These are phyloP conservation scores for Exophiala oligosperma DNA, from an alignment of 2,329 filamentous ascomycete species.

Conservation along the genomic window DNA sequence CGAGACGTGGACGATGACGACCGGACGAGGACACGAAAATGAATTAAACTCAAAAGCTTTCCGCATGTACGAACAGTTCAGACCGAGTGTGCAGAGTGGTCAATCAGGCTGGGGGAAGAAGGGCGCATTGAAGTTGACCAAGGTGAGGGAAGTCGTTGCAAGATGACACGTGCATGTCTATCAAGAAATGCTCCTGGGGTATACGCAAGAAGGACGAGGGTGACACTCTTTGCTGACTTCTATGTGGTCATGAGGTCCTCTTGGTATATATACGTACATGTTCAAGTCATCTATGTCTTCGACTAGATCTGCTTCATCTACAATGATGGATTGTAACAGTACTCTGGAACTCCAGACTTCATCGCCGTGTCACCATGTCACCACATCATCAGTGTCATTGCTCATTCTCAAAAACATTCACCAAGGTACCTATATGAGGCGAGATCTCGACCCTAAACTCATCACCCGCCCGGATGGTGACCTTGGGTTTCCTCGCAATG, in stretches of 20 bases:
- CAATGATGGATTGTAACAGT: background rate
- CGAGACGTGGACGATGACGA: constrained; percentile 2
- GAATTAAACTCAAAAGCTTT: constrained; percentile 77
- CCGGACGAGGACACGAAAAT: constrained; percentile 31
- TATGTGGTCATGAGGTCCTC: too few relatives aligned
- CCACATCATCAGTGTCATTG: background rate
- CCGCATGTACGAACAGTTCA: constrained; percentile 77
- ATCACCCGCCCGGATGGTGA: constrained; percentile 40
- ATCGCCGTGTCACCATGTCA: background rate
- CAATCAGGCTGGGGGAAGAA: constrained; percentile 86
- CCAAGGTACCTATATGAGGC: constrained; percentile 51
- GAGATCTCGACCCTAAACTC: constrained; percentile 51
- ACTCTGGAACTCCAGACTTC: background rate
- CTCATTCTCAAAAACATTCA: constrained; percentile 38
- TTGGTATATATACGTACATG: too few relatives aligned
- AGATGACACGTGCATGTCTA: background rate
- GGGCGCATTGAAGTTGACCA: constrained; percentile 64
- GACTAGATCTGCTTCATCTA: background rate
- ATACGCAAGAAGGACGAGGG: background rate
- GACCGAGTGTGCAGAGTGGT: constrained; percentile 73
- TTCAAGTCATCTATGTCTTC: too few relatives aligned
- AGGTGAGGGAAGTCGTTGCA: constrained; percentile 47
- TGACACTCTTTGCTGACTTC: too few relatives aligned
- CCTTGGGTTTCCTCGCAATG: constrained; percentile 41
- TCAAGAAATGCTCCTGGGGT: too few relatives aligned